A percentile compares a stretch with the other conserved stretches of the same genome.
These are phyloP conservation scores for Parascedosporium putredinis DNA, from an alignment of 2,329 filamentous ascomycete species.

Conservation along the genomic window DNA sequence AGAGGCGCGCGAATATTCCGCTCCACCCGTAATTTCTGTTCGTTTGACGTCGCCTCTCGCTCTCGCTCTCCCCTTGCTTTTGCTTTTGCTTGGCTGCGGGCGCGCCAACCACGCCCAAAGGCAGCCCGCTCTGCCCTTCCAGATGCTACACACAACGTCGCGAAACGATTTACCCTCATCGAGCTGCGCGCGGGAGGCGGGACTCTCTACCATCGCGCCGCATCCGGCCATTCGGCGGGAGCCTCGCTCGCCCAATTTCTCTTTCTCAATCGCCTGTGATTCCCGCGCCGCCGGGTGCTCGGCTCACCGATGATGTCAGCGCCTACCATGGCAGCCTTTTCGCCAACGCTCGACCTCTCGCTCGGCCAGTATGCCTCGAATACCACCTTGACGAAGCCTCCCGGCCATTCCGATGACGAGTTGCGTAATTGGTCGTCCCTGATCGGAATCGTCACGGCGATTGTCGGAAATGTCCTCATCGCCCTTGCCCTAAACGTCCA, in stretches of 20 bases:
- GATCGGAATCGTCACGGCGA: slow-evolving; percentile 89
- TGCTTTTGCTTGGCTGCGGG: neutral
- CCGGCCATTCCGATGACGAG: slow-evolving; percentile 31
- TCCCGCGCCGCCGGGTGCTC: neutral
- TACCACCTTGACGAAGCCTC: slow-evolving; percentile 4
- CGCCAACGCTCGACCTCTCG: neutral
- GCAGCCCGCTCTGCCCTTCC: neutral
- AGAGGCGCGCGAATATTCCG: too few relatives aligned
- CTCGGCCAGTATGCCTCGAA: neutral
- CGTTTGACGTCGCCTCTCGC: too few relatives aligned
- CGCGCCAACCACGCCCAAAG: neutral
- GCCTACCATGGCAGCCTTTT: neutral
- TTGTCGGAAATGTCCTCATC: slow-evolving; percentile 86
- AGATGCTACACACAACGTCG: slow-evolving; percentile 3
- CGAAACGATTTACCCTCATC: neutral
- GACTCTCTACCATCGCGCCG: neutral
- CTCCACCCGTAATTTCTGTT: too few relatives aligned
- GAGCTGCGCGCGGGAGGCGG: neutral
- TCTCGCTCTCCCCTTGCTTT: too few relatives aligned
- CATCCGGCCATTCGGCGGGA: neutral
- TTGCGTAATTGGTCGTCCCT: slow-evolving; percentile 76
- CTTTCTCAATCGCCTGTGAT: neutral
- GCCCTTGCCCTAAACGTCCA: slow-evolving; percentile 94
- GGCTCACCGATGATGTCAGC: neutral
- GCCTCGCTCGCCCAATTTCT: neutral